phyloP scores from a whole-genome alignment of 2,329 filamentous ascomycete species.

The Parascedosporium putredinis region DNA sequence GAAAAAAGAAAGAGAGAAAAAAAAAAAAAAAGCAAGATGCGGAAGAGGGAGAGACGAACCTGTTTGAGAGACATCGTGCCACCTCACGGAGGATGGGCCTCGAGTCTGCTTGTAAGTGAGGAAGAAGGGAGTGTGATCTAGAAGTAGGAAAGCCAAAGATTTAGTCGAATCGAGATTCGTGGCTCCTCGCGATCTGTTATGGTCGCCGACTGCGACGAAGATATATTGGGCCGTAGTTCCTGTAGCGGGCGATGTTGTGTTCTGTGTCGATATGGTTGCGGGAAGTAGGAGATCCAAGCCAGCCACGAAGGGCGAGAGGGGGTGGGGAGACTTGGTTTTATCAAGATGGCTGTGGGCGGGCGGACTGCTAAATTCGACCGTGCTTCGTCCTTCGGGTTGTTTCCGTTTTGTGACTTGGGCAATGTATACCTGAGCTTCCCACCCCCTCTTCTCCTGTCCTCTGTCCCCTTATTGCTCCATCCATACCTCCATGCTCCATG shows the following conservation, averaged over 20 bases:
- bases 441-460: too few species aligned
- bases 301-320: neutral
- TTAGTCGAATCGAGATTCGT: neutral
- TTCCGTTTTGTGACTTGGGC: neutral
- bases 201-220: constrained; percentile 1
- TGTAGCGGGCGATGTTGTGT: neutral
- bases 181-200: neutral
- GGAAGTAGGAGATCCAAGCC: constrained; percentile 1
- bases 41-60: too few species aligned
- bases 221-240: neutral
- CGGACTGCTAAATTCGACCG: neutral
- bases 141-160: neutral
- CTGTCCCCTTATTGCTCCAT: too few species aligned
- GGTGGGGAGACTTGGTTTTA: constrained; percentile 6
- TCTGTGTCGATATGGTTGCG: neutral
- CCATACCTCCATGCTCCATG: too few species aligned
- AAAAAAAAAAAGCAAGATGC: too few species aligned
- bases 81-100: constrained; percentile 13
- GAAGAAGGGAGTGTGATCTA: constrained; percentile 6
- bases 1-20: too few species aligned
- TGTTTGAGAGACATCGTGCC: constrained; percentile 49
- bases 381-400: constrained; percentile 4
- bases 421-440: too few species aligned
- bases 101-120: constrained; percentile 3
- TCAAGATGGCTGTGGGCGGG: constrained; percentile 2